Evolutionary conservation across 148 eudicot species (phyloP), one percentile per base, ranked within the genome.

Genomic region (Vaccinium darrowii): DNA sequence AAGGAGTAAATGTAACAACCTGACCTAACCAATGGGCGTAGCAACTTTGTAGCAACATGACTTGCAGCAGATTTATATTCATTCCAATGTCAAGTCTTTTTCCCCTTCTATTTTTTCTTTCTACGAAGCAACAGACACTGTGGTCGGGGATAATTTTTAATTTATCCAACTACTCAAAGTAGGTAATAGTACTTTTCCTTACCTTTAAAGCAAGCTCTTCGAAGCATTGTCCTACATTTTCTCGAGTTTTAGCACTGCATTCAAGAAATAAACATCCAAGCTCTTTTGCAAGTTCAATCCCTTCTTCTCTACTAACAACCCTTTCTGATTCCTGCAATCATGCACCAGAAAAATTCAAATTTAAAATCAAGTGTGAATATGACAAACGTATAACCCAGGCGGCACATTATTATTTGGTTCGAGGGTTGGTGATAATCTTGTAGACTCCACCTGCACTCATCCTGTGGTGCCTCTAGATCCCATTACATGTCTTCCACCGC

Each of bases 161-260:
- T 39, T 23, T 81, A 62, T 69, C 5, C 43, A 69, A 27, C 74
- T 25, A 27, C n/a, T 13, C 19, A 19, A 12, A 33, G 13, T 11
- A 30, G 33, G 43, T 30, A 13, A 18, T 4, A 69, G 25, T 11
- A 50, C 36, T 51, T 23, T 30, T 49, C 19, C 39, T 81, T 91
- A 95, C 99, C 99, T 97, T 95, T 71, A 95, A 84, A 63, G 97
- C 95, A 73, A 96, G 97, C 90, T 96, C 98, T 89, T 90, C 92
- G 87, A 97, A 95, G 90, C 99, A 95, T 76, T 87, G 93, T 82
- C 91, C 94, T 82, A 97, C 98, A 85, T 95, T 97, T 89, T 92
- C 93, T 86, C 98, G 93, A 60, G 98, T 94, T 91, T 87, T 95
- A 80, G 99, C 99, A 83, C 99, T 95, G 84, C 98, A 95, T 86